Percentiles rank a stretch among this genome's conserved stretches.
These are phyloP conservation scores for Oxyria digyna DNA, from an alignment of 148 eudicot species.

Conservation along the genomic window DNA sequence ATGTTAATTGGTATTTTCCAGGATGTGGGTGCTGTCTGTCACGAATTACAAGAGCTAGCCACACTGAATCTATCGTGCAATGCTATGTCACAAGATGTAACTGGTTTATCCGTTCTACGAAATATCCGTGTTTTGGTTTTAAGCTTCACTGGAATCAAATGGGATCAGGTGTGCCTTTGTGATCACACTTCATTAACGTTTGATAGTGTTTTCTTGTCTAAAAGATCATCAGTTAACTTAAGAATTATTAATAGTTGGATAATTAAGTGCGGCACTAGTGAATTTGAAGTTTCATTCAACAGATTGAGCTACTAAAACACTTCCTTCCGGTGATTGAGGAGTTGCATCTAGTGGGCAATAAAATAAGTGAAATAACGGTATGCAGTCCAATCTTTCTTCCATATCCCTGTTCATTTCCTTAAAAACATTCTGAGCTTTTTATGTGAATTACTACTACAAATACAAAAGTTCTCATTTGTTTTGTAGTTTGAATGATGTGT, in stretches of 20 bases:
- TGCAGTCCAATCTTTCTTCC: neutral
- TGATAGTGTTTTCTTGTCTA: neutral
- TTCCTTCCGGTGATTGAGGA: constrained; percentile 60
- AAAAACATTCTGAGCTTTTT: neutral
- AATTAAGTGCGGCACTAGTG: neutral
- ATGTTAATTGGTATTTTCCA: constrained; percentile 21
- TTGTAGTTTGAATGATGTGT: neutral
- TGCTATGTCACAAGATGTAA: constrained; percentile 37
- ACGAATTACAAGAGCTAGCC: constrained; percentile 52
- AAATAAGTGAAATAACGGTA: constrained; percentile 53
- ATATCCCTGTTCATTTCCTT: neutral
- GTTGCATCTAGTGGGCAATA: constrained; percentile 84
- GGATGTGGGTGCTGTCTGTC: constrained; percentile 68
- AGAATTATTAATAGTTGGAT: neutral
- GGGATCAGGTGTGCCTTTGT: constrained; percentile 50
- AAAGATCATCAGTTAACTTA: neutral
- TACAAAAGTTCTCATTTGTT: neutral
- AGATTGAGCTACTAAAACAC: constrained; percentile 65
- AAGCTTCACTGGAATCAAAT: constrained; percentile 62
- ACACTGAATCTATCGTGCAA: constrained; percentile 68
- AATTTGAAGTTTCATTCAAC: constrained; percentile 12
- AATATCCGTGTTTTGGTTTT: constrained; percentile 66
- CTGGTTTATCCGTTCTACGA: constrained; percentile 29
- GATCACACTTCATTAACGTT: neutral
- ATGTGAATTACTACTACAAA: neutral